Conservation (phyloP, 73 alveolate species). For the Halteria grandinella region DNA sequence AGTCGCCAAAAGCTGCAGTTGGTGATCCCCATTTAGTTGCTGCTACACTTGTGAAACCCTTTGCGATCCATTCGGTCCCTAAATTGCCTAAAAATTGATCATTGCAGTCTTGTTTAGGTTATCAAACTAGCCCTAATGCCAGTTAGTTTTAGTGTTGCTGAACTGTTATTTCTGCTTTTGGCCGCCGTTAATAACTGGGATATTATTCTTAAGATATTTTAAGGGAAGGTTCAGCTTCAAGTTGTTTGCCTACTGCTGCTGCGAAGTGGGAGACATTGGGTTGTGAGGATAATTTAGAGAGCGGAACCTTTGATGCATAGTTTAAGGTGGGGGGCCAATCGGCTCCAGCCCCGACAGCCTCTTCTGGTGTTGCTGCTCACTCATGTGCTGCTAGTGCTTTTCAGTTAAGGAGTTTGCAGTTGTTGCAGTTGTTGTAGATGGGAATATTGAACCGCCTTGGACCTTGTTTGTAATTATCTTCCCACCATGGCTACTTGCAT, state of each 20-base stretch:
- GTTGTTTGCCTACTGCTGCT: too few species aligned
- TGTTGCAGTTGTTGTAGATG: conserved; percentile 52
- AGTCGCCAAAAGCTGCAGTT: neutral
- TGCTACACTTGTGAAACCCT: too few species aligned
- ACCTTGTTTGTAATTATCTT: too few species aligned
- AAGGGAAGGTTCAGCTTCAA: conserved; percentile 30
- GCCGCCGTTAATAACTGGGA: neutral
- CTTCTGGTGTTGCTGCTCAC: conserved; percentile 4
- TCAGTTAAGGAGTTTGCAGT: conserved; percentile 43
- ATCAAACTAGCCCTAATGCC: conserved; percentile 43
- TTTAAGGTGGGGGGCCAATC: too few species aligned
- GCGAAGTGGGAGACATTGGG: too few species aligned
- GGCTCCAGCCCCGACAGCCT: too few species aligned
- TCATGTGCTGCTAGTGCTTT: conserved; percentile 1
- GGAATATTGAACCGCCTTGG: conserved; percentile 23
- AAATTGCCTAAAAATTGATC: conserved; percentile 19
- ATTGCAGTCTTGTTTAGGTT: conserved; percentile 32
- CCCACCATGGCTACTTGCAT: too few species aligned
- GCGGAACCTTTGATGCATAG: too few species aligned
- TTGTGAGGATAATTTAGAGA: too few species aligned
- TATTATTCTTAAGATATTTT: conserved; percentile 31
- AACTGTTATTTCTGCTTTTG: neutral
- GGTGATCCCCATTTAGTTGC: too few species aligned
- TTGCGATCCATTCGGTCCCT: conserved; percentile 5
- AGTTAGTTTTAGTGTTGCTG: conserved; percentile 4